Evolutionary conservation across 2,329 filamentous ascomycete genomes (phyloP), one percentile per base, ranked within the genome.

Genomic region (Stagonosporopsis cucurbitacearum): DNA sequence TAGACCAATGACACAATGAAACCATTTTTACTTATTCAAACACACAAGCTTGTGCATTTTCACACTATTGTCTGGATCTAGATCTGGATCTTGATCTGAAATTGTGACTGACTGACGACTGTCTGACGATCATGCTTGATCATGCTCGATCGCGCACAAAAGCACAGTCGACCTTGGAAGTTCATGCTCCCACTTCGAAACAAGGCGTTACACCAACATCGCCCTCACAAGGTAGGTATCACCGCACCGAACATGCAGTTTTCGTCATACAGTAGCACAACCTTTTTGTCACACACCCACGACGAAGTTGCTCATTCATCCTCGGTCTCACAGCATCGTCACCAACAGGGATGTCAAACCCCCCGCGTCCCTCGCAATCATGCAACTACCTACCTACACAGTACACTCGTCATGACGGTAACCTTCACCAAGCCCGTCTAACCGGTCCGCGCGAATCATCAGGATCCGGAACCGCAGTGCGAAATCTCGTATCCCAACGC

Each of bases 1-100:
- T 53, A 65, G 52, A 66, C 46, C 57, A 58, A 58, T 53, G 39
- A 55, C 53, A 58, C 50, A 35, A 54, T 57, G 52, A 58, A 59
- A 59, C 25, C 50, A 39, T 50, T 9, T 45, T 36, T 46, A 32
- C 33, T n/a, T n/a, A 35, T 35, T 43, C 48, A 44, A 17, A 12
- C 12, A 30, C 15, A 46, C 26, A 25, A 51, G 37, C 22, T 49
- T 49, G 36, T 49, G 39, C 41, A 42, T 45, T 9, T 28, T n/a
- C 15, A 35, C 15, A 23, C 17, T 4, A 33, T 28, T 13, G 2
- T 23, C 25, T 30, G 26, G 12, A 7, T 25, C 36, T 15, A 7
- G 39, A 6, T 44, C 25, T 26, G n/a, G n/a, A n/a, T 23, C 25
- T 30, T 7, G 12, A 7, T 25, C 36, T 15, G 8, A 35, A 6